Evolutionary conservation across 768 basidiomycete species (phyloP).

Genomic region (Infundibulicybe gibba): DNA sequence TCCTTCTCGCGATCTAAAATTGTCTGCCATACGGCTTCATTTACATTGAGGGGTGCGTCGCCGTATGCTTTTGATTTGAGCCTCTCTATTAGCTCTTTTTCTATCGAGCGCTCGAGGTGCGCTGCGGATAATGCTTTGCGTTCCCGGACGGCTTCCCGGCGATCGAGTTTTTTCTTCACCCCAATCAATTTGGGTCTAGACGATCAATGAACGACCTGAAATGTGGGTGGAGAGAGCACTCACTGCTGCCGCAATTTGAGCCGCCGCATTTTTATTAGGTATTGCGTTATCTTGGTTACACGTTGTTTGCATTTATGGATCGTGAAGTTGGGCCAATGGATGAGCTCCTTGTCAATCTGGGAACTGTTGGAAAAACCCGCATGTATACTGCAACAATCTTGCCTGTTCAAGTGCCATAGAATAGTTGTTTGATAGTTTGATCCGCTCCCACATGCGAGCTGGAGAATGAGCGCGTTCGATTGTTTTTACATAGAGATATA

Average conservation of each 20-base stretch:
- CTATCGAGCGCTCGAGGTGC: slow-evolving; percentile 90
- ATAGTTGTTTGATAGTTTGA: slow-evolving; percentile 92
- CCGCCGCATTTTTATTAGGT: slow-evolving; percentile 96
- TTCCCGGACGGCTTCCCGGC: slow-evolving; percentile 89
- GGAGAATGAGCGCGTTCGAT: slow-evolving; percentile 97
- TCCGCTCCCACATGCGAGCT: slow-evolving; percentile 96
- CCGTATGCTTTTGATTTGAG: slow-evolving; percentile 97
- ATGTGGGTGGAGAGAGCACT: slow-evolving; percentile 20
- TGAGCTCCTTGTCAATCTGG: slow-evolving; percentile 91
- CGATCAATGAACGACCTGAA: background rate
- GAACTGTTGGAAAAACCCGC: background rate
- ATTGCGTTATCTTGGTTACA: slow-evolving; percentile 98
- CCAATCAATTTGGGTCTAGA: slow-evolving; percentile 87
- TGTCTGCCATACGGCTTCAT: slow-evolving; percentile 93
- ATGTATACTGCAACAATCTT: slow-evolving; percentile 4
- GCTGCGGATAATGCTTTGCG: slow-evolving; percentile 96
- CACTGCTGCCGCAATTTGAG: slow-evolving; percentile 84
- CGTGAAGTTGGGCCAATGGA: slow-evolving; percentile 98
- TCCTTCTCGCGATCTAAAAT: slow-evolving; percentile 81
- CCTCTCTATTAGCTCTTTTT: slow-evolving; percentile 94
- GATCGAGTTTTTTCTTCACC: slow-evolving; percentile 95
- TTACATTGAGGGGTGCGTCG: slow-evolving; percentile 95
- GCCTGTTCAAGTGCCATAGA: slow-evolving; percentile 95
- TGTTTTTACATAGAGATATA: slow-evolving; percentile 96
- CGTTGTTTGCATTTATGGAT: slow-evolving; percentile 99